Evolutionary conservation across 352 stramenopile species (phyloP), one percentile per base, ranked within the genome.

Genomic region (Globisporangium heterothallicum): DNA sequence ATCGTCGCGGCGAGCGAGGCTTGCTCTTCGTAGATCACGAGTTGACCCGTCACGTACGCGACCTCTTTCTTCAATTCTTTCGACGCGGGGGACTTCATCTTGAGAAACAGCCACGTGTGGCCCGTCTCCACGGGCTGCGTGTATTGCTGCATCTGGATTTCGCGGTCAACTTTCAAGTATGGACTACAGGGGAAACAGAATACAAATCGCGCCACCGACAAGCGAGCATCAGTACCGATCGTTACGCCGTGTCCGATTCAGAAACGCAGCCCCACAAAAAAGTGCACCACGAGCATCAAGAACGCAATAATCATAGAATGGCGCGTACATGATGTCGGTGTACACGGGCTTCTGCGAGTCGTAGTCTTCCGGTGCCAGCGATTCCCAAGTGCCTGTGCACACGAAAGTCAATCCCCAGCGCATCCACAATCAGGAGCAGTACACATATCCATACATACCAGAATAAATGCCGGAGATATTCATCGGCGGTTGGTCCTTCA

Each of bases 381-480:
- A 84, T 47, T 78, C 52, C 80, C 80, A 91, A 46, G 63, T 76
- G 29, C 78, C 78, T 66, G 16, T 5, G 36, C 5, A 40, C 6
- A 54, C 21, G 44, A 12, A 53, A 26, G n/a, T n/a, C n/a, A n/a
- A 34, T 49, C n/a, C 26, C 6, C 8, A 19, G 25, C 41, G 6
- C 16, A 46, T 6, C 41, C 19, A 46, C 9, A 16, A 25, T 25
- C 22, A 5, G 30, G 6, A 36, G 2, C 40, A 46, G n/a, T 46
- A 46, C 8, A 22, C 26, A 34, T 29, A 41, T 29, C 16, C 21
- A 14, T 19, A 58, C 52, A 32, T 46, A 77, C 75, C 76, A 13
- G 78, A 89, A 55, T 90, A 92, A 42, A 92, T 88, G 12, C 82
- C 82, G 40, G 82, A 89, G 9, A 85, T 68, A 53, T 90, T 92